Percentiles rank a stretch among this genome's conserved stretches.
Conservation (phyloP, 352 stramenopile genomes). For the Phytophthora vignae region DNA sequence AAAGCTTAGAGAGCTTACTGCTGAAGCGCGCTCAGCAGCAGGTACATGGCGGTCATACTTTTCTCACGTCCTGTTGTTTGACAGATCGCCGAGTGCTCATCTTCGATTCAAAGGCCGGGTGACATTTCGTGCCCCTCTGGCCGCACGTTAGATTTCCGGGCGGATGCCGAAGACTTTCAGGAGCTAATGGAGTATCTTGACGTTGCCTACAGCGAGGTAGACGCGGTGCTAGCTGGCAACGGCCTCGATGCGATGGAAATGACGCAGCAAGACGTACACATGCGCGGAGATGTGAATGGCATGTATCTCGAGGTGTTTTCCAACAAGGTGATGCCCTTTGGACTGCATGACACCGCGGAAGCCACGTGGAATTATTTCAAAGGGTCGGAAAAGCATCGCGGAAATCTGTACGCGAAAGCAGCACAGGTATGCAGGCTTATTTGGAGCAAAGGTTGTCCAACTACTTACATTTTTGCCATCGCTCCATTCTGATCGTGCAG, state of each 20-base stretch:
- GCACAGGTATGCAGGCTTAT: constrained; percentile 15
- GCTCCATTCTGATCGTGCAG: constrained; percentile 1
- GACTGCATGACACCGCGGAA: constrained; percentile 5
- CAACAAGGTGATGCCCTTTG: constrained; percentile 25
- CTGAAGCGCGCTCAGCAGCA: constrained; percentile 31
- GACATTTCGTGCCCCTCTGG: constrained; percentile 5
- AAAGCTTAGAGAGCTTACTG: constrained; percentile 50
- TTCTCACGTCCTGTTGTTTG: background rate
- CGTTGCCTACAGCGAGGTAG: constrained; percentile 5
- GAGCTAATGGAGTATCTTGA: constrained; percentile 23
- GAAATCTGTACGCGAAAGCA: constrained; percentile 22
- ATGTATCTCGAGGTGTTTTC: constrained; percentile 26
- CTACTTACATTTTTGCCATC: background rate
- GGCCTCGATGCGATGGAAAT: constrained; percentile 10
- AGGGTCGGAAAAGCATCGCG: constrained; percentile 24
- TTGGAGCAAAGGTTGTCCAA: background rate
- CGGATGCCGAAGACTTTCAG: constrained; percentile 26
- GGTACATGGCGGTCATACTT: constrained; percentile 10
- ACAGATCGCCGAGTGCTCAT: constrained; percentile 17
- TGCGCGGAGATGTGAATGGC: constrained; percentile 9
- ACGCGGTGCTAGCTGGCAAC: constrained; percentile 17
- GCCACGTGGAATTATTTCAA: constrained; percentile 30
- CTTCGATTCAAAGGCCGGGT: constrained; percentile 9
- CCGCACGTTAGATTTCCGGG: constrained; percentile 19
- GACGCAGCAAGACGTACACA: constrained; percentile 16